These are phyloP conservation scores for Boletus sp. DNA, from an alignment of 768 basidiomycete genomes.

Conservation along the genomic window DNA sequence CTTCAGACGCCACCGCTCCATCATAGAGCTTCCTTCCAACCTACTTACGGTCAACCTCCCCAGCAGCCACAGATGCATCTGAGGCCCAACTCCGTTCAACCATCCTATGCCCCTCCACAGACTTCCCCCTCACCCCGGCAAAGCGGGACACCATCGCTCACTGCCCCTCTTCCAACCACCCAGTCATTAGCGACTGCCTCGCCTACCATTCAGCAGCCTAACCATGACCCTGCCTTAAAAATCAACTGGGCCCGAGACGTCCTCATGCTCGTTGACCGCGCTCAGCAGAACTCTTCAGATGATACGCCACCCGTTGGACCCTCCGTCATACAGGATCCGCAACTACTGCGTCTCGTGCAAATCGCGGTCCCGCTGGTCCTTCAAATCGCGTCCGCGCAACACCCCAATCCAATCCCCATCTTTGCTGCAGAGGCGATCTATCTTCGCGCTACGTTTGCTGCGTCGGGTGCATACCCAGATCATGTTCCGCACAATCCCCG, in stretches of 20 bases:
- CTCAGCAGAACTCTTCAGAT: constrained; percentile 32
- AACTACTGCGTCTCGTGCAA: constrained; percentile 56
- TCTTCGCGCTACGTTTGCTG: constrained; percentile 68
- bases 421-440: constrained; percentile 72
- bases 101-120: constrained; percentile 17
- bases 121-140: constrained; percentile 24
- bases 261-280: constrained; percentile 69
- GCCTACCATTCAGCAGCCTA: constrained; percentile 49
- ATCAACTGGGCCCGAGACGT: constrained; percentile 84
- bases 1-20: constrained; percentile 21
- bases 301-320: constrained; percentile 50
- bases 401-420: constrained; percentile 35
- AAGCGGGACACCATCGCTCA: constrained; percentile 45
- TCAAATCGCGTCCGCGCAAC: constrained; percentile 42
- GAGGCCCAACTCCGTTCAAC: constrained; percentile 15
- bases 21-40: constrained; percentile 19
- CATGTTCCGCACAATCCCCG: constrained; percentile 65
- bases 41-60: constrained; percentile 25
- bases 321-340: constrained; percentile 52
- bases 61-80: constrained; percentile 22
- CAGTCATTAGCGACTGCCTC: constrained; percentile 52
- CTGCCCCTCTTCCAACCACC: constrained; percentile 66
- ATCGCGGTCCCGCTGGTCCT: constrained; percentile 66
- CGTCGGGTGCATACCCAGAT: constrained; percentile 69
- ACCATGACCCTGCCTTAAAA: constrained; percentile 56